Evolutionary conservation across 2,329 filamentous ascomycete genomes (phyloP).

Genomic region (Polychaeton citri): DNA sequence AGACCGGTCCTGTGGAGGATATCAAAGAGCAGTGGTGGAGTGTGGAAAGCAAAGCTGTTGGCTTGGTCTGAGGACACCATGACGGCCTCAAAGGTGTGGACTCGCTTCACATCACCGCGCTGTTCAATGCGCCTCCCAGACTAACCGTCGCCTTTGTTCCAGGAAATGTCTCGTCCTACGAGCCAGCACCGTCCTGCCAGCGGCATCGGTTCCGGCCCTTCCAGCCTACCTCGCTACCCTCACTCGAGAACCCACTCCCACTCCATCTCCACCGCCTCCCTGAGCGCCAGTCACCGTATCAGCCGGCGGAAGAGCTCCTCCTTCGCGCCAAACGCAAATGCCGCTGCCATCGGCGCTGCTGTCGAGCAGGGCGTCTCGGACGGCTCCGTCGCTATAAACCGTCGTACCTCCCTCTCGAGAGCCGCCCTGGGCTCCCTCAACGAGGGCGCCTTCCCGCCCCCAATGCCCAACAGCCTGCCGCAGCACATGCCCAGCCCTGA

Average conservation of each 20-base stretch:
- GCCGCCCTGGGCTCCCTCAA: conserved; percentile 33
- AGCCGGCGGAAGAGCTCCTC: conserved; percentile 88
- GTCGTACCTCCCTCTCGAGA: conserved; percentile 60
- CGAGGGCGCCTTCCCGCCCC: conserved; percentile 47
- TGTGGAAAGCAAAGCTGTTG: too few relatives aligned
- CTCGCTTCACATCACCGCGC: too few relatives aligned
- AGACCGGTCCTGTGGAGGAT: too few relatives aligned
- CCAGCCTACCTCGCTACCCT: conserved; percentile 49
- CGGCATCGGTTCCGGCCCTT: conserved; percentile 39
- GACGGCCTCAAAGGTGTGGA: conserved; percentile 11
- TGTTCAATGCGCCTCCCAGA: too few relatives aligned
- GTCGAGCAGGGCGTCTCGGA: conserved; percentile 47
- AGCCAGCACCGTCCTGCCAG: conserved; percentile 41
- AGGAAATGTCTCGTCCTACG: conserved; percentile 29
- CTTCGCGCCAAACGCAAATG: conserved; percentile 58
- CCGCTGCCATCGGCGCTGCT: conserved; percentile 61
- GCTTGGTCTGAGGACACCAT: conserved; percentile 5
- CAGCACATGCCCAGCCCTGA: conserved; percentile 21
- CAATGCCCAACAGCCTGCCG: conserved; percentile 53
- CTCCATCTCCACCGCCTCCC: conserved; percentile 61
- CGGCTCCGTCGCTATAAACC: conserved; percentile 43
- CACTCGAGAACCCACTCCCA: conserved; percentile 69
- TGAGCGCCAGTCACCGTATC: conserved; percentile 66
- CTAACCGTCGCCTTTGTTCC: conserved; percentile 3
- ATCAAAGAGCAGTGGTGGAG: too few relatives aligned